Evolutionary conservation across 352 stramenopile species (phyloP).

Genomic region (Thalassiosira hispida): DNA sequence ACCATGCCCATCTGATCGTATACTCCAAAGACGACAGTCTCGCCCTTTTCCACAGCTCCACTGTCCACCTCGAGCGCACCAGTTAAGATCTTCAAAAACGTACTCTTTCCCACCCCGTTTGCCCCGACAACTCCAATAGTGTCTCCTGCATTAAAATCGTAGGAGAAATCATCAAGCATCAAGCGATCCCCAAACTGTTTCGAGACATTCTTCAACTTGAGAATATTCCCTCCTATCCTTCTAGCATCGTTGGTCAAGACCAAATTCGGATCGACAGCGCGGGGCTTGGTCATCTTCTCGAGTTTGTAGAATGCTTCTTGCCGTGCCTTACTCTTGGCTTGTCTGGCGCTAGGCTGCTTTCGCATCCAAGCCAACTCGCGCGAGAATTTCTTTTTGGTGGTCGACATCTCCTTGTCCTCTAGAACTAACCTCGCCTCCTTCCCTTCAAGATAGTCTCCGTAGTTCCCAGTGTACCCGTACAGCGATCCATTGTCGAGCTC

Average conservation of each 20-base stretch:
- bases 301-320: constrained; percentile 28
- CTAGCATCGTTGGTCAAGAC: constrained; percentile 36
- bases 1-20: constrained; percentile 87
- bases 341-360: constrained; percentile 90
- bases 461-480: constrained; percentile 98
- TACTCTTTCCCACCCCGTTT: constrained; percentile 70
- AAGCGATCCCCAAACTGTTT: constrained; percentile 67
- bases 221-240: constrained; percentile 50
- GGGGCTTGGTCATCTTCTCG: constrained; percentile 87
- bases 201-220: constrained; percentile 58
- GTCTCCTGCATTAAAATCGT: constrained; percentile 69
- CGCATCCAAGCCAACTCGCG: constrained; percentile 94
- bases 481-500: constrained; percentile 93
- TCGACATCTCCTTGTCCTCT: constrained; percentile 92
- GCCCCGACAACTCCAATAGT: background rate
- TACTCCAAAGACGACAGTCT: constrained; percentile 84
- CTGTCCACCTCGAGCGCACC: constrained; percentile 81
- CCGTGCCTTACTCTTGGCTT: constrained; percentile 88
- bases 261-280: constrained; percentile 43
- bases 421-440: constrained; percentile 94
- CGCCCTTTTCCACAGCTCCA: constrained; percentile 81
- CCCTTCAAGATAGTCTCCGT: constrained; percentile 95
- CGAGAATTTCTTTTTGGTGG: constrained; percentile 91
- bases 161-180: constrained; percentile 84
- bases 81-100: constrained; percentile 87